Base-by-base conservation (phyloP, 1,284 basidiomycete species). In the Rhodotorula sp. region DNA sequence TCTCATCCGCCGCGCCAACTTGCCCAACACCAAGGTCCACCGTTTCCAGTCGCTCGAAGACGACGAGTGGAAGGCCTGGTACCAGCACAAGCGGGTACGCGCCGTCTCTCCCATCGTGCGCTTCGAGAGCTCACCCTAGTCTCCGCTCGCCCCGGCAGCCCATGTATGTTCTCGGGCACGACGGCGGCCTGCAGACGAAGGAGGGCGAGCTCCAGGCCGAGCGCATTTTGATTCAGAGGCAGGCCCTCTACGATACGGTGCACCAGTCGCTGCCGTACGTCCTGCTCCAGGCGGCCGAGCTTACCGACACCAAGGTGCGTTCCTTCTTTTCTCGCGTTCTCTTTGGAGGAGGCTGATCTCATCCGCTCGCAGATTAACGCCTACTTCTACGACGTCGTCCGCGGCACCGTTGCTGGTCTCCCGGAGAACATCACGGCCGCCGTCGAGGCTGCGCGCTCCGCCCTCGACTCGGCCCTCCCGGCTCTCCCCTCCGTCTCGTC, bases 151-250 rank as follows among this genome's bases (percentile, higher is more conserved):
- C 37, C 32, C 55, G 46, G 6, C 66, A 89, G 87, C 89, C 89
- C 2, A 89, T 90, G 88, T 89, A 89, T 67, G 82, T 86, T 29
- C 82, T 90, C 81, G 81, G 83, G 21, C 85, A 86, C 74, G 87
- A 88, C 69, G 88, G 87, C 10, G 85, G 84, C 3, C 63, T 79
- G 7, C 71, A 78, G 12, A 61, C 41, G 21, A 65, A 70, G 6
- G 68, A 64, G 17, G 66, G 72, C 22, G 54, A 67, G 1, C 61
- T 80, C 19, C 73, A 75, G 3, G 71, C 79, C 5, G 81, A 82
- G 55, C 80, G 82, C 19, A 78, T 84, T 21, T 80, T 89, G 2
- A 75, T 81, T 8, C 87, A 88, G 71, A 83, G 88, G 6, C 62
- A 79, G 0, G 85, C 87, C 74, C 72, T 90, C 1, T 85, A 83